Evolutionary conservation across 2,329 filamentous ascomycete genomes (phyloP).

Genomic region (Verticillium tricorpus): DNA sequence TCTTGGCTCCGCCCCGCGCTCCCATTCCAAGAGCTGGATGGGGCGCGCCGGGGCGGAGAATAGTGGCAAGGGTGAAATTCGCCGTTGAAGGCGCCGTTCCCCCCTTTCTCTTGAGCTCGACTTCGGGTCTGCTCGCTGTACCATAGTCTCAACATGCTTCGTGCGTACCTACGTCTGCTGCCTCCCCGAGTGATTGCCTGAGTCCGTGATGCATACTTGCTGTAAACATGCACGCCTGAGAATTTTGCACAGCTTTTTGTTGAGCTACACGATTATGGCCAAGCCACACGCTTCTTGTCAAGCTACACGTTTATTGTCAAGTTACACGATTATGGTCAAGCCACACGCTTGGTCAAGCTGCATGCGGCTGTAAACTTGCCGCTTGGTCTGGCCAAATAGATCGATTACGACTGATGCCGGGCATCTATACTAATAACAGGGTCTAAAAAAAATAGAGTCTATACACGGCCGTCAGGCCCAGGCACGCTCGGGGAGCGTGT

Average conservation of each 20-base stretch:
- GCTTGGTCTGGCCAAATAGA: not conserved
- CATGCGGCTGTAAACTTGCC: too few relatives aligned
- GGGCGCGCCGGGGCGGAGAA: not conserved
- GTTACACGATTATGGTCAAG: too few relatives aligned
- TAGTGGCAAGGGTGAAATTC: not conserved
- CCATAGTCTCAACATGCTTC: constrained; percentile 13
- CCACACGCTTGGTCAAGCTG: too few relatives aligned
- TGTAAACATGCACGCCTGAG: too few relatives aligned
- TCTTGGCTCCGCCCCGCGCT: not conserved
- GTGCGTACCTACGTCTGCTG: not conserved
- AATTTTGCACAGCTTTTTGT: too few relatives aligned
- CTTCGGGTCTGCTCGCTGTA: constrained; percentile 11
- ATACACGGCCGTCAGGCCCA: not conserved
- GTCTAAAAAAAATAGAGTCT: not conserved
- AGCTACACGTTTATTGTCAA: too few relatives aligned
- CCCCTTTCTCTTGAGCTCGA: not conserved
- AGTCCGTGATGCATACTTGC: too few relatives aligned
- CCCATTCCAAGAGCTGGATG: constrained; percentile 5
- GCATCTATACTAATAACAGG: constrained; percentile 1
- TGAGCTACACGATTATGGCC: too few relatives aligned
- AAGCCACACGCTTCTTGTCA: too few relatives aligned
- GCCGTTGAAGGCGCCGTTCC: not conserved
- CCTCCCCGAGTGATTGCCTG: too few relatives aligned
- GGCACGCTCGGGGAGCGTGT: not conserved
- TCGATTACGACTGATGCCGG: not conserved